Conservation (phyloP, 2,329 filamentous ascomycete genomes). For the Epichloe glyceriae region DNA sequence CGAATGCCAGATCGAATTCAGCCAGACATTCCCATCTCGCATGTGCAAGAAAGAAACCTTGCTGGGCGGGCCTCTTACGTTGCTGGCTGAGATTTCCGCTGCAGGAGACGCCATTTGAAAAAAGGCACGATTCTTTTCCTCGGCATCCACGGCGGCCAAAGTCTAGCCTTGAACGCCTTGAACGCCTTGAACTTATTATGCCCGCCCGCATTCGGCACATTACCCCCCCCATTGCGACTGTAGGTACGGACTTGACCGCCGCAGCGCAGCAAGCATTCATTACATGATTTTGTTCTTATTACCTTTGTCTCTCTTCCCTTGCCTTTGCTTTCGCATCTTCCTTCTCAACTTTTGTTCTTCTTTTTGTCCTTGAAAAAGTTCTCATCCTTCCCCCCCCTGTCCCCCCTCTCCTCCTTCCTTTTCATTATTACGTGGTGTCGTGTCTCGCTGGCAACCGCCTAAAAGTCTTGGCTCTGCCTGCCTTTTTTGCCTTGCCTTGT, state of each 20-base stretch:
- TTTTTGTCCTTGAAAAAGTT: neutral
- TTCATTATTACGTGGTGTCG: neutral
- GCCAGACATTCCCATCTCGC: neutral
- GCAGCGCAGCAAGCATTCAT: neutral
- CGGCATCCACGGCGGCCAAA: neutral
- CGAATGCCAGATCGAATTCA: slow-evolving; percentile 1
- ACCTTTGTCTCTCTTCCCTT: neutral
- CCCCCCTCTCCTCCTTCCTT: neutral
- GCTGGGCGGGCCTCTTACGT: neutral
- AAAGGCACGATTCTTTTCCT: neutral
- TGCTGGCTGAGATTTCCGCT: neutral
- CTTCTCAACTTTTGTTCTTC: neutral
- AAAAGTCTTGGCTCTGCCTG: neutral
- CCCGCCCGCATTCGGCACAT: neutral
- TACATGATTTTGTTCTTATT: neutral
- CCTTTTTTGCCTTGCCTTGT: slow-evolving; percentile 1
- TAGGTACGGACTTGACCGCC: neutral
- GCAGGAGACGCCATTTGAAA: neutral
- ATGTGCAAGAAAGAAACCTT: neutral
- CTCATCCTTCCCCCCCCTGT: neutral
- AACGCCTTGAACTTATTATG: neutral
- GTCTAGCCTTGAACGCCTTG: neutral
- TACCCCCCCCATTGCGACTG: neutral
- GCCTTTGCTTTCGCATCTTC: neutral
- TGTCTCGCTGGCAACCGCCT: neutral